Conservation (phyloP, 169 alveolate genomes). For the Cryptosporidium bovis region DNA sequence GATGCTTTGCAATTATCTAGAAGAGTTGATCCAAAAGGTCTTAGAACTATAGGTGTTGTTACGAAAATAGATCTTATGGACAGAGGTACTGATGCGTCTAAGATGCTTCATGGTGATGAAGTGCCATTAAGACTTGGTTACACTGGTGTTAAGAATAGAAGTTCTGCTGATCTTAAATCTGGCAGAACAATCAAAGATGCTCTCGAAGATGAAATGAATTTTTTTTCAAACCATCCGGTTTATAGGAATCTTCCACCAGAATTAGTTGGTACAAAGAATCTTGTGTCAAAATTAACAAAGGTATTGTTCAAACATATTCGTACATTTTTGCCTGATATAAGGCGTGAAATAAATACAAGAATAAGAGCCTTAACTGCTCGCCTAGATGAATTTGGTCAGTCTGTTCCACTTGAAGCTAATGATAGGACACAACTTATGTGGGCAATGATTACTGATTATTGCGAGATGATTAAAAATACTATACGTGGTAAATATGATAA, state of each 20-base stretch:
- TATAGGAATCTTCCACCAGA: conserved; percentile 92
- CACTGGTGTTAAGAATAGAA: conserved; percentile 95
- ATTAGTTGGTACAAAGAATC: conserved; percentile 94
- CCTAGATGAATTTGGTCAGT: conserved; percentile 90
- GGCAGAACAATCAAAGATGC: conserved; percentile 91
- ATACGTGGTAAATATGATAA: conserved; percentile 95
- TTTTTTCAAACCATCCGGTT: conserved; percentile 92
- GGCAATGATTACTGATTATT: conserved; percentile 97
- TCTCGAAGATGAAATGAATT: conserved; percentile 91
- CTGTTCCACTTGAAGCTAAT: conserved; percentile 90
- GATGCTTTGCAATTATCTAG: conserved; percentile 97
- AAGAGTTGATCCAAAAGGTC: conserved; percentile 95
- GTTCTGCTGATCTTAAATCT: conserved; percentile 91
- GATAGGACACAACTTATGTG: conserved; percentile 95
- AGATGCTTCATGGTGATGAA: conserved; percentile 95
- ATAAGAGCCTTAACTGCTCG: conserved; percentile 80
- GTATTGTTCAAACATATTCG: conserved; percentile 95
- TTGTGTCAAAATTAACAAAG: conserved; percentile 94
- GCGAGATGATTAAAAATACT: conserved; percentile 94
- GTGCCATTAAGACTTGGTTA: conserved; percentile 96
- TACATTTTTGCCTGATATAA: conserved; percentile 95
- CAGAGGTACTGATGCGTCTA: conserved; percentile 96
- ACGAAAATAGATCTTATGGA: conserved; percentile 99
- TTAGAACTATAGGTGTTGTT: conserved; percentile 95
- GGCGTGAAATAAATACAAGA: conserved; percentile 88